phyloP scores from a whole-genome alignment of 1,284 basidiomycete genomes.

The Microbotryum scabiosae region DNA sequence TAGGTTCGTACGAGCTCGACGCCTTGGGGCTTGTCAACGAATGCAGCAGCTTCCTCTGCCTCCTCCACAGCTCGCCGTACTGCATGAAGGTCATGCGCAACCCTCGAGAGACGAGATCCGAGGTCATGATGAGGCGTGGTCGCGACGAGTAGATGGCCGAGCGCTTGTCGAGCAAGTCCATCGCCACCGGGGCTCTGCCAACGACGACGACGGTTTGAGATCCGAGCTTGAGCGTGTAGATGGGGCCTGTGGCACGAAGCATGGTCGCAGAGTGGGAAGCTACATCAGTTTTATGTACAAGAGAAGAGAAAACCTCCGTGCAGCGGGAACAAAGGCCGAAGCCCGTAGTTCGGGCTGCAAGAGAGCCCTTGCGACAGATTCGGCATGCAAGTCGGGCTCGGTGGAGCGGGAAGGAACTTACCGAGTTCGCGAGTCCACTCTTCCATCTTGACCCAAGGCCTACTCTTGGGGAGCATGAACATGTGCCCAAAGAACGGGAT shows the following conservation, averaged over 20 bases:
- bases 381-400: background rate
- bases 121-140: conserved; percentile 35
- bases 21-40: conserved; percentile 31
- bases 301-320: background rate
- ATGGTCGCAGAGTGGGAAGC: background rate
- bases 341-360: too few species aligned
- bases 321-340: too few species aligned
- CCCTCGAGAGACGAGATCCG: conserved; percentile 32
- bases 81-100: conserved; percentile 37
- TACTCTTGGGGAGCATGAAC: conserved; percentile 26
- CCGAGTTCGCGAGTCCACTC: conserved; percentile 31
- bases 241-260: conserved; percentile 24
- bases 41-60: conserved; percentile 33
- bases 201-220: conserved; percentile 29
- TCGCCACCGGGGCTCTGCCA: conserved; percentile 31
- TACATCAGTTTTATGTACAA: background rate
- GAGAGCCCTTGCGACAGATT: too few species aligned
- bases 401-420: background rate
- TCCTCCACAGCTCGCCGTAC: conserved; percentile 33
- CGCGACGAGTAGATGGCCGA: conserved; percentile 34
- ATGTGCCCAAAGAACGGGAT: conserved; percentile 32
- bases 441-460: conserved; percentile 33
- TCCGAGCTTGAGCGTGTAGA: conserved; percentile 34
- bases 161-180: conserved; percentile 37
- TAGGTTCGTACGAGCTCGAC: conserved; percentile 32